Evolutionary conservation across 306 rosid species (phyloP).

Genomic region (Malus fusca): DNA sequence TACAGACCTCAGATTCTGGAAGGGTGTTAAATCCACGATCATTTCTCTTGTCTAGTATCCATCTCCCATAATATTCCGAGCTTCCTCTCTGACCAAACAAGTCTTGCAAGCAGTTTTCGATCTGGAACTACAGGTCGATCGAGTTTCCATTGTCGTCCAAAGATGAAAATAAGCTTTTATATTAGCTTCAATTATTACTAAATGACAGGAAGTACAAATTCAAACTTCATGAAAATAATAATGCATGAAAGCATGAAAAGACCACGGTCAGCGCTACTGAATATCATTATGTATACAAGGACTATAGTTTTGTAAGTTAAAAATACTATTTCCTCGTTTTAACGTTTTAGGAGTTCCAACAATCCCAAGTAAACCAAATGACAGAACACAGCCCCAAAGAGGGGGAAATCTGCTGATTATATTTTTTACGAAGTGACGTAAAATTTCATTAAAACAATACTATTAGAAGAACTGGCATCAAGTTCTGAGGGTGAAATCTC

Average conservation of each 20-base stretch:
- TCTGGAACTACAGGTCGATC: slow-evolving; percentile 67
- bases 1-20: slow-evolving; percentile 83
- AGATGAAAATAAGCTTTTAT: background rate
- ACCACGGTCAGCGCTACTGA: background rate
- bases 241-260: background rate
- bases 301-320: background rate
- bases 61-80: slow-evolving; percentile 98
- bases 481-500: background rate
- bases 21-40: slow-evolving; percentile 80
- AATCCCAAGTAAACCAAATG: background rate
- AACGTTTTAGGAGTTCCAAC: background rate
- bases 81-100: slow-evolving; percentile 97
- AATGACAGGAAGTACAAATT: background rate
- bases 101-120: slow-evolving; percentile 87
- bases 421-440: background rate
- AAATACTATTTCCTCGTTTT: background rate
- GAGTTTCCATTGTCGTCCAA: slow-evolving; percentile 87
- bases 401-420: background rate
- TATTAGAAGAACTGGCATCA: background rate
- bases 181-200: background rate
- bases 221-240: background rate
- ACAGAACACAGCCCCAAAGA: background rate
- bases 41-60: slow-evolving; percentile 84
- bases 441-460: background rate
- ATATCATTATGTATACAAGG: background rate